Evolutionary conservation across 371 early-diverging fungal genomes (phyloP), one percentile per base, ranked within the genome.

Genomic region (Blakeslea trispora): DNA sequence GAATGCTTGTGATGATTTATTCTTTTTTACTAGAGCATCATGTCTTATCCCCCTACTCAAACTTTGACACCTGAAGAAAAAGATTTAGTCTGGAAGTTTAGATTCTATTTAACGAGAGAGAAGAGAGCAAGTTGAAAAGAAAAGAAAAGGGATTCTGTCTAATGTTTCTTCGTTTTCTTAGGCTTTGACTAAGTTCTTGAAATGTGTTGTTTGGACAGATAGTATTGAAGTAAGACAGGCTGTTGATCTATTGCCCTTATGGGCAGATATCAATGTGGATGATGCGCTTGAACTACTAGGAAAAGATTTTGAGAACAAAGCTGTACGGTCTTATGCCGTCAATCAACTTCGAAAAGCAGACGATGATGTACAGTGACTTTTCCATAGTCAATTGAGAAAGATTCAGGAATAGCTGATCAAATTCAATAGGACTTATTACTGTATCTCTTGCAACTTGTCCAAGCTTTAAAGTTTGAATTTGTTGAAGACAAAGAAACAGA

Each of bases 141-240:
- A 15, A 14, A 23, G 18, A 45, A 37, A 11, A 19, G 32, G 18
- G 5, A 40, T 1, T 34, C 37, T 17, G 40, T 37, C 42, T 3
- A 11, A 34, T 24, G 21, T 34, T 42, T n/a, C 28, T 35, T 18
- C 28, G 6, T 14, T 24, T 50, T 7, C 14, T 21, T 66, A 91
- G 84, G 96, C 97, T 0, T 71, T 97, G 47, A 96, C 97, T 22
- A 98, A 97, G 68, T 98, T 98, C 72, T 74, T 98, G 23, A 93
- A 93, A 65, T 91, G 93, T 50, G 98, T 97, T 5, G 90, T 88
- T 0, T 98, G 99, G 99, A 82, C 81, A n/a, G 98, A 98, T 63
- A 68, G 88, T 1, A 86, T 88, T 10, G 99, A 98, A 74, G 83
- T 84, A 0, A 86, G 91, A 45, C 95, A 96, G 71, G 97, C 99